Percentiles rank a stretch among this genome's conserved stretches.
These are phyloP conservation scores for Forsythia viridissima DNA, from an alignment of 257 asterid genomes.

Conservation along the genomic window DNA sequence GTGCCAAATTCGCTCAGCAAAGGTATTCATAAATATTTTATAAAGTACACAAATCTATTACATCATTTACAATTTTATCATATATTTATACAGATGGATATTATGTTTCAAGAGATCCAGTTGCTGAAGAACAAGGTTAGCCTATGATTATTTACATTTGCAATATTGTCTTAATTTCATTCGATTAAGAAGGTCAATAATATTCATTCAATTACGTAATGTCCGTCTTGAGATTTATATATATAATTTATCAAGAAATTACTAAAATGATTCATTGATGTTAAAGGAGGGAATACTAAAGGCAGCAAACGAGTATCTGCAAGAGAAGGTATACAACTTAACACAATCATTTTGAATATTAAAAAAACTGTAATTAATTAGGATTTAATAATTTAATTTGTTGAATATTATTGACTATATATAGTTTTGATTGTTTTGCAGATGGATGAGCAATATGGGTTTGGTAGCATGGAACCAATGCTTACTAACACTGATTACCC, in stretches of 20 bases:
- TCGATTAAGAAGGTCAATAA: background rate
- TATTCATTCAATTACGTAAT: background rate
- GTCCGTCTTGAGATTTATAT: background rate
- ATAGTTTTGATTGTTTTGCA: conserved; percentile 29
- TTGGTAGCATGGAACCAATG: conserved; percentile 42
- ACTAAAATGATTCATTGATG: background rate
- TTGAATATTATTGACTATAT: background rate
- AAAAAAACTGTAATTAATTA: background rate
- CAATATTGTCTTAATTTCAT: background rate
- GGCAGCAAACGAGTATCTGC: conserved; percentile 80
- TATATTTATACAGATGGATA: conserved; percentile 61
- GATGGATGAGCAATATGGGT: conserved; percentile 70
- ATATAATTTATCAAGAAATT: background rate
- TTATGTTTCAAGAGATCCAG: conserved; percentile 84
- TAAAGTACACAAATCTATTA: background rate
- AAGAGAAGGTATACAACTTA: conserved; percentile 53
- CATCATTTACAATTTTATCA: background rate
- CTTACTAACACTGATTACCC: conserved; percentile 48
- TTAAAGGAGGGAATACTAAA: conserved; percentile 76
- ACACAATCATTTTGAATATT: background rate
- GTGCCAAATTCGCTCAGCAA: conserved; percentile 73
- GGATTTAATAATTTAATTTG: background rate
- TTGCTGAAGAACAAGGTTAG: conserved; percentile 78
- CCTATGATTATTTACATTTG: background rate
- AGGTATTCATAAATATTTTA: conserved; percentile 42